phyloP scores from a whole-genome alignment of 2,329 filamentous ascomycete genomes.

The Venturia asperata region DNA sequence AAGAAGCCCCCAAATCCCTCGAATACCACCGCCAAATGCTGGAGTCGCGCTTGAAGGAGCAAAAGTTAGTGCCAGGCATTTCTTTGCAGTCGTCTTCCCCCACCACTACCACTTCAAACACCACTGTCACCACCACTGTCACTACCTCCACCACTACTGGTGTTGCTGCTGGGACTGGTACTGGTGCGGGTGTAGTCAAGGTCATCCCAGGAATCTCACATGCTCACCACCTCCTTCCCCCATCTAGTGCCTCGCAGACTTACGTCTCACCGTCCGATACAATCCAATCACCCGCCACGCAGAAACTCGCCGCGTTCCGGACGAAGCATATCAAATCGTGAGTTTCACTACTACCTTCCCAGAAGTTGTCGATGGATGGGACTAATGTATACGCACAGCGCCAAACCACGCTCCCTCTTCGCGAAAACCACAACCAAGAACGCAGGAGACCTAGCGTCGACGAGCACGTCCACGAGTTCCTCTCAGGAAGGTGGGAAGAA shows the following conservation, averaged over 20 bases:
- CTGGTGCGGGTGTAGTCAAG: not conserved
- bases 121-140: not conserved
- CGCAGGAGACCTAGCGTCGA: conserved; percentile 29
- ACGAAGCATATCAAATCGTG: conserved; percentile 73
- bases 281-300: conserved; percentile 80
- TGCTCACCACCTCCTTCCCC: not conserved
- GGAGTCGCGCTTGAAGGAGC: conserved; percentile 62
- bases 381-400: not conserved
- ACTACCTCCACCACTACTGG: conserved; percentile 12
- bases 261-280: conserved; percentile 82
- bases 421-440: conserved; percentile 37
- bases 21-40: conserved; percentile 72
- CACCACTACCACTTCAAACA: conserved; percentile 14
- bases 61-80: conserved; percentile 36
- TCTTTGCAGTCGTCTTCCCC: conserved; percentile 36
- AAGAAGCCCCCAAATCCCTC: conserved; percentile 44
- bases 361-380: not conserved
- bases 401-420: conserved; percentile 29
- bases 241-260: conserved; percentile 36
- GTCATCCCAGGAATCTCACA: not conserved
- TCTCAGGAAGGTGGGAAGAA: not conserved
- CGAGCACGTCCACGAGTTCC: not conserved
- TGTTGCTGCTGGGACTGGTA: not conserved
- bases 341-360: conserved; percentile 16
- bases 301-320: conserved; percentile 73